Percentiles rank a stretch among this genome's conserved stretches.
Conservation (phyloP, 345 rosid genomes). For the Brassica juncea region DNA sequence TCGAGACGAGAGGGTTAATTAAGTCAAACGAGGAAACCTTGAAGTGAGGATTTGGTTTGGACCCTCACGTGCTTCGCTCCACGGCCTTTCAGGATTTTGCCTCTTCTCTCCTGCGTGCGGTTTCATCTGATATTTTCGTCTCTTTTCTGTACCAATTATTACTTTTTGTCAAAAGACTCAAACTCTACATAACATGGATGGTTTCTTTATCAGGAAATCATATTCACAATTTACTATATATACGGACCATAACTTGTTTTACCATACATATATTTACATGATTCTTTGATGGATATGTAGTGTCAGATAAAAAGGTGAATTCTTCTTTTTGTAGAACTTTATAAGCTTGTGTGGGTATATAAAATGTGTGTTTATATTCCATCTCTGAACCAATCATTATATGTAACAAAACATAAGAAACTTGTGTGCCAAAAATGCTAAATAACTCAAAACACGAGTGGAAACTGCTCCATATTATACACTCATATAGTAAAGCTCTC, state of each 20-base stretch:
- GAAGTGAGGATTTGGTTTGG: conserved; percentile 44
- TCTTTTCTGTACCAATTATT: neutral
- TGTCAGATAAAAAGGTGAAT: neutral
- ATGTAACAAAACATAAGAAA: neutral
- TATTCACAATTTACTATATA: neutral
- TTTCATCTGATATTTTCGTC: neutral
- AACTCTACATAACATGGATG: neutral
- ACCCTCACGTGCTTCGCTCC: conserved; percentile 42
- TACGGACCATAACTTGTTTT: neutral
- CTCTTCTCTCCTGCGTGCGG: conserved; percentile 12
- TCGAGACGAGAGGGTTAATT: conserved; percentile 21
- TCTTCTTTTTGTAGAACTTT: conserved; percentile 7
- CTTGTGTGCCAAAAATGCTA: neutral
- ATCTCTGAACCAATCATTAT: neutral
- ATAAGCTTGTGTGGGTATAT: neutral
- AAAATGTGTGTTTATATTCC: neutral
- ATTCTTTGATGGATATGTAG: neutral
- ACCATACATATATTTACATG: neutral
- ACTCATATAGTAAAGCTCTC: neutral
- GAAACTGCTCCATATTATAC: neutral
- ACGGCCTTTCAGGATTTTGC: conserved; percentile 40
- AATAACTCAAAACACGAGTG: neutral
- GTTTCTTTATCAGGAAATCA: conserved; percentile 4
- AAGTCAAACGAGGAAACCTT: conserved; percentile 46
- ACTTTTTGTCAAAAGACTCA: conserved; percentile 11